These are phyloP conservation scores for Nemania bipapillata DNA, from an alignment of 2,329 filamentous ascomycete species.

Conservation along the genomic window DNA sequence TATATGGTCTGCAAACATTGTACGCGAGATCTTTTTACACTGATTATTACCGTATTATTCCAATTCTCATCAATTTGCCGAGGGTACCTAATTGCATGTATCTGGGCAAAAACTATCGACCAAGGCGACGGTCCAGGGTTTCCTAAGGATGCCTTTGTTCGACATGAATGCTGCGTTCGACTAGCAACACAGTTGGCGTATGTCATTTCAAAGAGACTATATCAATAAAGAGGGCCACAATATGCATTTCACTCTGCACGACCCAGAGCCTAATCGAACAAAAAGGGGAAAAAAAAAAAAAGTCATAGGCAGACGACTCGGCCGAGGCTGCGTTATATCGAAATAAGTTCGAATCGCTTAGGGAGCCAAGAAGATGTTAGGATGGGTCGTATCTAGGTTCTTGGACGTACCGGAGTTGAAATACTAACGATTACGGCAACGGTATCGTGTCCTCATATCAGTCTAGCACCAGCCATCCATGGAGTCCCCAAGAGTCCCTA, in stretches of 20 bases:
- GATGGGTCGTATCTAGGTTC: neutral
- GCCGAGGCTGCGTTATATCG: neutral
- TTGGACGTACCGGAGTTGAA: neutral
- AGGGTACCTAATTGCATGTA: neutral
- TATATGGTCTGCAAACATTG: slow-evolving; percentile 7
- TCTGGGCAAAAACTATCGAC: neutral
- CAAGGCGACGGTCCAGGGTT: neutral
- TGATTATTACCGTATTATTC: neutral
- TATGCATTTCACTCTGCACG: neutral
- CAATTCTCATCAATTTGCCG: neutral
- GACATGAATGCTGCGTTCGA: slow-evolving; percentile 23
- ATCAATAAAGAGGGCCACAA: slow-evolving; percentile 12
- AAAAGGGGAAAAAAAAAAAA: too few relatives aligned
- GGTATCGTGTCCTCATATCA: neutral
- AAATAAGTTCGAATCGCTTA: neutral
- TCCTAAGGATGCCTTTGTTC: slow-evolving; percentile 22
- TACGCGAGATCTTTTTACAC: neutral
- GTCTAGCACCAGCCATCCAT: slow-evolving; percentile 7
- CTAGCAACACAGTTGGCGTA: neutral
- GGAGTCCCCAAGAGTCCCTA: neutral
- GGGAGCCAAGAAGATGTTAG: neutral
- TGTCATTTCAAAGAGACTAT: slow-evolving; percentile 12
- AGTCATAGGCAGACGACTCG: neutral
- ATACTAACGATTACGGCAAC: neutral
- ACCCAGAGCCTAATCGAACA: slow-evolving; percentile 2